Evolutionary conservation across 176 grass and related monocot species (phyloP).

Genomic region (Bonia amplexicaulis): DNA sequence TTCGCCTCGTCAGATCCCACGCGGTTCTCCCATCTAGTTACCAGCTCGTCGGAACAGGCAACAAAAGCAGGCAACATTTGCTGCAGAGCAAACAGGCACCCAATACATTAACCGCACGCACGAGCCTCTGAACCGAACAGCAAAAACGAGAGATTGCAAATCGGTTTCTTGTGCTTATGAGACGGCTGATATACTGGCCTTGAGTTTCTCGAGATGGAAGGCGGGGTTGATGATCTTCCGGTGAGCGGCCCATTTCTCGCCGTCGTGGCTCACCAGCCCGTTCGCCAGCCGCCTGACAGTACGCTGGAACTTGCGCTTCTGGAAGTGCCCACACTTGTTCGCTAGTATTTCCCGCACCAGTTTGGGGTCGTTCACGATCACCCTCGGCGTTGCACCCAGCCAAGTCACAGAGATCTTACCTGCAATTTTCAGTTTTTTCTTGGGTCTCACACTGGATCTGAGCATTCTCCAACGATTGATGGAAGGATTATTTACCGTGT

Average conservation of each 20-base stretch:
- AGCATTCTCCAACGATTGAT: background rate
- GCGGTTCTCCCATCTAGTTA: slow-evolving; percentile 26
- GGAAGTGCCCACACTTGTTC: slow-evolving; percentile 17
- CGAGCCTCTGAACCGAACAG: background rate
- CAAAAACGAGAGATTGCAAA: background rate
- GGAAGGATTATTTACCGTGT: slow-evolving; percentile 3
- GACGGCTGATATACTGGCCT: background rate
- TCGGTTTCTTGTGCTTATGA: background rate
- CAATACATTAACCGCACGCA: background rate
- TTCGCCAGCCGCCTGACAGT: background rate
- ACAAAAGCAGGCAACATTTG: slow-evolving; percentile 39
- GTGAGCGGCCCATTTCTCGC: slow-evolving; percentile 48
- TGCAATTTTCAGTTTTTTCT: background rate
- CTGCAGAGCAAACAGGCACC: background rate
- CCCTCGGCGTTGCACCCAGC: slow-evolving; percentile 19
- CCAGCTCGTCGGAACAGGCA: slow-evolving; percentile 21
- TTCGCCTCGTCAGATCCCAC: background rate
- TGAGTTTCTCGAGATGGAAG: slow-evolving; percentile 51
- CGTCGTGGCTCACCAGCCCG: slow-evolving; percentile 19
- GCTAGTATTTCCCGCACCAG: slow-evolving; percentile 23
- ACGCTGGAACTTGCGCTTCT: background rate
- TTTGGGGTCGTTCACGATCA: slow-evolving; percentile 31
- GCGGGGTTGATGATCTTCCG: slow-evolving; percentile 54
- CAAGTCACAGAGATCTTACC: slow-evolving; percentile 38
- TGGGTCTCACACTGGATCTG: background rate